These are phyloP conservation scores for Boeremia exigua DNA, from an alignment of 2,329 filamentous ascomycete genomes.

Conservation along the genomic window DNA sequence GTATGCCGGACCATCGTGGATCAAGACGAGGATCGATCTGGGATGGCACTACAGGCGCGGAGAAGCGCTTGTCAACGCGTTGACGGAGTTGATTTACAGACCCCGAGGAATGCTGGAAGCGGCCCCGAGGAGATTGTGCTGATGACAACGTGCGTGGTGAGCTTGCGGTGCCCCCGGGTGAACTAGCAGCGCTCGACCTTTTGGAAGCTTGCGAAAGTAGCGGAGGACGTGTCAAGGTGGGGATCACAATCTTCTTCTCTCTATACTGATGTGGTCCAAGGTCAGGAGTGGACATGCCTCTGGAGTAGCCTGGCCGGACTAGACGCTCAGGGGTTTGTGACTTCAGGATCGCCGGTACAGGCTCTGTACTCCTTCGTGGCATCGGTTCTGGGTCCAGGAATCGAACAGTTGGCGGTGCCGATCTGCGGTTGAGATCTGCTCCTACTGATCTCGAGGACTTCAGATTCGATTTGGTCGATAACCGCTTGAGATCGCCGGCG, in stretches of 20 bases:
- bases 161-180: not conserved
- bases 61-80: conserved; percentile 23
- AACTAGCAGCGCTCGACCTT: conserved; percentile 4
- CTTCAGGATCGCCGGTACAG: not conserved
- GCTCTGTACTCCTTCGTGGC: conserved; percentile 8
- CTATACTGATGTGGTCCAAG: conserved; percentile 15
- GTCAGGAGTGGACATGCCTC: conserved; percentile 14
- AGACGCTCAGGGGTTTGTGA: not conserved
- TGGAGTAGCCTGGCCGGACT: conserved; percentile 6
- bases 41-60: conserved; percentile 14
- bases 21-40: conserved; percentile 18
- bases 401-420: conserved; percentile 31
- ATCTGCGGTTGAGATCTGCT: conserved; percentile 17
- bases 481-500: conserved; percentile 16
- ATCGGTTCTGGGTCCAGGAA: conserved; percentile 31
- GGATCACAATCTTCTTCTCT: conserved; percentile 5
- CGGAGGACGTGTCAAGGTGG: conserved; percentile 9
- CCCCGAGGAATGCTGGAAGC: conserved; percentile 3
- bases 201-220: conserved; percentile 7
- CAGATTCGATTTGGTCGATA: conserved; percentile 31
- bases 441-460: conserved; percentile 26
- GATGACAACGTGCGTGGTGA: conserved; percentile 5
- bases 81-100: conserved; percentile 10
- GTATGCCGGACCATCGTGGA: conserved; percentile 23
- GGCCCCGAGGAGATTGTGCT: conserved; percentile 11